phyloP scores from a whole-genome alignment of 768 basidiomycete species.

The Lactarius hatsudake region DNA sequence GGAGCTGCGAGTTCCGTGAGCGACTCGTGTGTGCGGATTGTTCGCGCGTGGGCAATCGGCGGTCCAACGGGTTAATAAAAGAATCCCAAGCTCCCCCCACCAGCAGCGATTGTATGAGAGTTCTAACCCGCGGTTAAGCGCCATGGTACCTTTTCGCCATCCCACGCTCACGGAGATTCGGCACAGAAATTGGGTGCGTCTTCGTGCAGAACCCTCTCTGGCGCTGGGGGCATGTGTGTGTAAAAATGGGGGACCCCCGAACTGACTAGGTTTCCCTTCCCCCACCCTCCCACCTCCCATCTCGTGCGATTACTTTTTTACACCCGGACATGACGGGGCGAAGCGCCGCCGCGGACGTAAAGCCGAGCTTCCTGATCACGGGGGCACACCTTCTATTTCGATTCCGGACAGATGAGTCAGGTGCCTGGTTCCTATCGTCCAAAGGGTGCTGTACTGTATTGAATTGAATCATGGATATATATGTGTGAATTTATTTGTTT shows the following conservation, averaged over 20 bases:
- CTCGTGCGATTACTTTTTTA: not conserved
- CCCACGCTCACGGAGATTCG: constrained; percentile 23
- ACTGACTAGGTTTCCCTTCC: not conserved
- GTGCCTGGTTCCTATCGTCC: not conserved
- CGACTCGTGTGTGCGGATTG: constrained; percentile 18
- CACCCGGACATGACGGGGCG: constrained; percentile 20
- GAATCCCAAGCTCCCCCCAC: not conserved
- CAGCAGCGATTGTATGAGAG: no score
- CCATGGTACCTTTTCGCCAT: constrained; percentile 10
- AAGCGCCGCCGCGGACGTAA: constrained; percentile 20
- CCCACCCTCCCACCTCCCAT: not conserved
- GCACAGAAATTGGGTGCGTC: constrained; percentile 8
- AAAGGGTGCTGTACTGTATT: not conserved
- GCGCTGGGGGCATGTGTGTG: constrained; percentile 1
- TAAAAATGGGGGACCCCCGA: constrained; percentile 3
- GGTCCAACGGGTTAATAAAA: not conserved
- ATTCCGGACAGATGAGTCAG: constrained; percentile 1
- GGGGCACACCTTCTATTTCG: not conserved
- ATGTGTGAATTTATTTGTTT: not conserved
- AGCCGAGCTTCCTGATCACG: constrained; percentile 18
- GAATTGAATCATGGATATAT: not conserved
- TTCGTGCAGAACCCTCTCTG: not conserved
- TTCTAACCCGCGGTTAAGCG: not conserved
- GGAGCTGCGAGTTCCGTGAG: not conserved
- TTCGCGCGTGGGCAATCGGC: constrained; percentile 1